Conservation (phyloP, 371 early-diverging fungal genomes). For the Mucor plumbeus region DNA sequence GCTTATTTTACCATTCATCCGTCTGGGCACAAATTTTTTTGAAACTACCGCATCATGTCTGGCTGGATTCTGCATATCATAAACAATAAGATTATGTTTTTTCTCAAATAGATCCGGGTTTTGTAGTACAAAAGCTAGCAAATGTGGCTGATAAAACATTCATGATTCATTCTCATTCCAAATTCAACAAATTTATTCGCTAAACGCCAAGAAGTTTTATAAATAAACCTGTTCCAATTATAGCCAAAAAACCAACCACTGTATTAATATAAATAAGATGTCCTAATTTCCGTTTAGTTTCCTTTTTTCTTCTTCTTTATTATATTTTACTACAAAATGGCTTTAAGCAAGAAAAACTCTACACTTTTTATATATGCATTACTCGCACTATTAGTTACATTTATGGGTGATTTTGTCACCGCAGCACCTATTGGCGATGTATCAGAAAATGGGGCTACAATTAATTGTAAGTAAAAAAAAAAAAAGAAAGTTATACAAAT, state of each 20-base stretch:
- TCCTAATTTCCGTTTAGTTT: constrained; percentile 7
- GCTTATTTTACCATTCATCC: too few species aligned
- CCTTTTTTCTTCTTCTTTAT: constrained; percentile 7
- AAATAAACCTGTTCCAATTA: constrained; percentile 1
- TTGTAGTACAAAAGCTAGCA: background rate
- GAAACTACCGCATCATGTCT: too few species aligned
- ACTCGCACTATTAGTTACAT: constrained; percentile 21
- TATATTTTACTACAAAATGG: constrained; percentile 15
- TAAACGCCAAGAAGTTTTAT: constrained; percentile 8
- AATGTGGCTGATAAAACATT: constrained; percentile 4
- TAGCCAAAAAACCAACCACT: background rate
- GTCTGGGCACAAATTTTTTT: too few species aligned
- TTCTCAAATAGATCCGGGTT: constrained; percentile 1
- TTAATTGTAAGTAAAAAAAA: constrained; percentile 23
- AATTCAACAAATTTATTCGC: background rate
- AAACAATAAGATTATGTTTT: background rate
- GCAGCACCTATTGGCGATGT: constrained; percentile 28
- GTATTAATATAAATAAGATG: background rate
- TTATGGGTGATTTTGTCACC: constrained; percentile 28
- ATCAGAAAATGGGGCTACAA: constrained; percentile 16
- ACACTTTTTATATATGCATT: constrained; percentile 20
- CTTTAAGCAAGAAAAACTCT: constrained; percentile 20
- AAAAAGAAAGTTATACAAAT: background rate
- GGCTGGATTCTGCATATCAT: background rate
- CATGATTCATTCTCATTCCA: too few species aligned